These are phyloP conservation scores for Naematelia aurantialba DNA, from an alignment of 768 basidiomycete genomes.

Conservation along the genomic window DNA sequence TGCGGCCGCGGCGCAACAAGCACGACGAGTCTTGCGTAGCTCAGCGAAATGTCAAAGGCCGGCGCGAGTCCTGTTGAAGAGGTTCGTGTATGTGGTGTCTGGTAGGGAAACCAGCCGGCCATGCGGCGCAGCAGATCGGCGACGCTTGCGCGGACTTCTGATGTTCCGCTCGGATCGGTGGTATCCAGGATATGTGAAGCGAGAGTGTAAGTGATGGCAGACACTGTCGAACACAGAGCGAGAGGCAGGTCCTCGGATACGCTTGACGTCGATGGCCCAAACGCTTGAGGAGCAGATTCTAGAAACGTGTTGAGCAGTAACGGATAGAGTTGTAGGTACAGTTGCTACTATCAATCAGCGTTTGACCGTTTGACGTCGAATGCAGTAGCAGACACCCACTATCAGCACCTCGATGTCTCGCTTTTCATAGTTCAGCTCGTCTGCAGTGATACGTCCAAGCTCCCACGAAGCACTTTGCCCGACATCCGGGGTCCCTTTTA, in stretches of 20 bases:
- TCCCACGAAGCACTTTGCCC: constrained; percentile 24
- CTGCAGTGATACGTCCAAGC: constrained; percentile 23
- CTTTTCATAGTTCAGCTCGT: constrained; percentile 1
- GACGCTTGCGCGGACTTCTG: constrained; percentile 31
- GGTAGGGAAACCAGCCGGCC: constrained; percentile 79
- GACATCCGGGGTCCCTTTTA: constrained; percentile 9
- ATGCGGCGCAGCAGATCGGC: constrained; percentile 64
- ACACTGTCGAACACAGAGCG: constrained; percentile 37
- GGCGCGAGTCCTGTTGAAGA: constrained; percentile 19
- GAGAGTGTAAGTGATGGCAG: constrained; percentile 34
- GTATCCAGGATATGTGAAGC: constrained; percentile 28
- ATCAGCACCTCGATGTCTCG: background rate
- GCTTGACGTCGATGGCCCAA: constrained; percentile 57
- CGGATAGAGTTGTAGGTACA: constrained; percentile 71
- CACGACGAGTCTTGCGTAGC: constrained; percentile 43
- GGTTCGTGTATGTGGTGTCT: background rate
- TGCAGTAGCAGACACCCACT: background rate
- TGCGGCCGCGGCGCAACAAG: constrained; percentile 36
- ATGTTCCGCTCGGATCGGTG: background rate
- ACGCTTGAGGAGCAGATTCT: constrained; percentile 78
- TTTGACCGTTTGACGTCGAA: background rate
- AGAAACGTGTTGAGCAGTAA: constrained; percentile 78
- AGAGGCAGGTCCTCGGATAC: constrained; percentile 28
- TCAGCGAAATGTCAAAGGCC: constrained; percentile 39
- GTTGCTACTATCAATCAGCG: constrained; percentile 39